Evolutionary conservation across 192 early-diverging fungal species (phyloP), one percentile per base, ranked within the genome.

Genomic region (Dissophora ornata): DNA sequence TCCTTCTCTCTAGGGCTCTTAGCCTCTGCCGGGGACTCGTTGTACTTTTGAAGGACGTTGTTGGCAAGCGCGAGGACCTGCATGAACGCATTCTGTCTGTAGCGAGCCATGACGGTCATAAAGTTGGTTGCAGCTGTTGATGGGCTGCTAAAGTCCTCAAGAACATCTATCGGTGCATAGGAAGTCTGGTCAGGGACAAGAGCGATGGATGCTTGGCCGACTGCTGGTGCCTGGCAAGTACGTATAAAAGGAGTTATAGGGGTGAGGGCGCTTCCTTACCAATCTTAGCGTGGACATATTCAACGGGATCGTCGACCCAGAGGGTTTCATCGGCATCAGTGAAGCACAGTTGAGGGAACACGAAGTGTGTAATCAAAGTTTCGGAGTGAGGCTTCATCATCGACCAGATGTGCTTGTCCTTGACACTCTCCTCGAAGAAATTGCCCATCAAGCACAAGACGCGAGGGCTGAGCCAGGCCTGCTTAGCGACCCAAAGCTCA

Each of bases 341-440:
- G 71, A 97, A 97, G 85, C 93, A 97, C 47, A 99, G 73, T 53
- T 93, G 90, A 64, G 96, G 96, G 86, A 95, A 98, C 60, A 97
- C 91, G 79, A 93, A 97, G 44, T 95, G 89, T n/a, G 88, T 79
- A 21, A 98, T 86, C 36, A 99, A 82, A 4, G 87, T 85, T 60
- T 90, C 89, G 19, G 88, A 82, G 67, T 97, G 92, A 32, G 93
- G 90, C 81, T 95, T 95, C 57, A 98, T 80, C 65, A 96, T 85
- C 64, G 88, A 87, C 97, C 97, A 99, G 4, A 95, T 94, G 7
- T 83, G 81, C 83, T 95, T 96, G 25, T 92, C 89, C 67, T 94
- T 94, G 58, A 98, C 88, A 79, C 95, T 90, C 66, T 93, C 90
- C 12, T 84, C 87, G 54, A 95, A 86, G 80, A 96, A 95, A 45